Base-by-base conservation (phyloP, 2,329 filamentous ascomycete species). In the Zymoseptoria pseudotritici region DNA sequence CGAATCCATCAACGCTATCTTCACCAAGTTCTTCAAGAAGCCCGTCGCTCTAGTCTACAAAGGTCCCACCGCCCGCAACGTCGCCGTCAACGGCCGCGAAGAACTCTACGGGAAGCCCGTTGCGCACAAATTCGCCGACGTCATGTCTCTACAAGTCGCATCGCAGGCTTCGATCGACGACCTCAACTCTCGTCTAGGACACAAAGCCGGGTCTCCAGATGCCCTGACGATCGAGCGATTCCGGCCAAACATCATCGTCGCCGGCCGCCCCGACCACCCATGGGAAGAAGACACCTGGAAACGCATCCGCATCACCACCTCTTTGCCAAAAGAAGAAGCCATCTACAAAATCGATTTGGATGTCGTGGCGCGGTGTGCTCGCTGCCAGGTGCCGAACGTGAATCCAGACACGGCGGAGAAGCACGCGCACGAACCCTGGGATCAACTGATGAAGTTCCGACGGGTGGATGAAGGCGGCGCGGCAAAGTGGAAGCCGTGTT, bases 281-380 rank as follows among this genome's bases (percentile, higher is more conserved):
- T 87, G 85, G 85, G 77, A 78, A 46, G 85, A 87, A 68, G 85
- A 87, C 69, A 76, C 77, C 17, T 87, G 85, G 85, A 86, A 86
- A 72, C 77, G 78, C 2, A 73, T 87, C 0, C 75, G 79, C 9
- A 78, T 84, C 54, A 72, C 69, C 17, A 73, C 71, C 9, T 61
- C 58, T 4, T 65, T 74, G 0, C 69, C 69, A 19, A 59, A 60
- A 2, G 68, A 71, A 31, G 69, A 73, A 57, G 66, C 69, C 4
- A 55, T 74, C 9, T 74, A 72, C 61, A 70, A 69, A 53, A 68
- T 84, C 9, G 75, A 76, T 22, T 65, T 86, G 36, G 84, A 87
- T 69, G 78, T 86, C 29, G 79, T 83, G 19, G 81, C 82, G 26
- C 75, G 83, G 2, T 86, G 84, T 67, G 79, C 83, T 36, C 73